A percentile compares a stretch with the other conserved stretches of the same genome.
phyloP scores from a whole-genome alignment of 352 stramenopile species.

The Thalassiosira ordinaria region DNA sequence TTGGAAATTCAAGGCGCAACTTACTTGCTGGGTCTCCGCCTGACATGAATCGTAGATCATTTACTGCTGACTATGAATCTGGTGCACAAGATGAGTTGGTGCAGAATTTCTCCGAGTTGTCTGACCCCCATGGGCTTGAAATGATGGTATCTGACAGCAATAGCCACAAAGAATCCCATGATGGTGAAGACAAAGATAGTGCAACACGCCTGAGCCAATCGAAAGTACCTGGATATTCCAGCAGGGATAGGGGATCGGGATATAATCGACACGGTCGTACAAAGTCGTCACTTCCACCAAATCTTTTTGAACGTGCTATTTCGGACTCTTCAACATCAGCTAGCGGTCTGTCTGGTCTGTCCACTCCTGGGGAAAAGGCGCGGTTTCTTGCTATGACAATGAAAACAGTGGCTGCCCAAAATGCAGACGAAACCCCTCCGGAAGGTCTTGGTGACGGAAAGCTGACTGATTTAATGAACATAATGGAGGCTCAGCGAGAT shows the following conservation, averaged over 20 bases:
- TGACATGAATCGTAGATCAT: neutral
- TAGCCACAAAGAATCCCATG: too few relatives aligned
- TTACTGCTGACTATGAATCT: constrained; percentile 13
- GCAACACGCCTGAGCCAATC: too few relatives aligned
- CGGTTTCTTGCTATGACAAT: constrained; percentile 36
- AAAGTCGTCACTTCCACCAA: too few relatives aligned
- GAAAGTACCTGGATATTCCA: too few relatives aligned
- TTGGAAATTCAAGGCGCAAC: constrained; percentile 11
- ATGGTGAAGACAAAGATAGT: too few relatives aligned
- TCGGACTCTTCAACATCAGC: neutral
- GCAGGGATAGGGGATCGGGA: too few relatives aligned
- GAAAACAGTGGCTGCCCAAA: constrained; percentile 17
- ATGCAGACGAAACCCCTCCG: constrained; percentile 6
- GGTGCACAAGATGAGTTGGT: neutral
- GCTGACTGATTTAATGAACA: constrained; percentile 24
- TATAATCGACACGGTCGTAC: too few relatives aligned
- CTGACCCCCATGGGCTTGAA: neutral
- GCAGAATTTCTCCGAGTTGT: constrained; percentile 1
- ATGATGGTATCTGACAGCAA: too few relatives aligned
- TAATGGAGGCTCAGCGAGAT: constrained; percentile 35
- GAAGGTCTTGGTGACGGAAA: neutral
- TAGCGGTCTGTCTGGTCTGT: neutral
- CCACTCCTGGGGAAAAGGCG: constrained; percentile 22
- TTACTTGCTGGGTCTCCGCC: constrained; percentile 2
- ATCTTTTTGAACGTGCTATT: constrained; percentile 5